These are phyloP conservation scores for Colletotrichum tabaci DNA, from an alignment of 2,329 filamentous ascomycete species.

Conservation along the genomic window DNA sequence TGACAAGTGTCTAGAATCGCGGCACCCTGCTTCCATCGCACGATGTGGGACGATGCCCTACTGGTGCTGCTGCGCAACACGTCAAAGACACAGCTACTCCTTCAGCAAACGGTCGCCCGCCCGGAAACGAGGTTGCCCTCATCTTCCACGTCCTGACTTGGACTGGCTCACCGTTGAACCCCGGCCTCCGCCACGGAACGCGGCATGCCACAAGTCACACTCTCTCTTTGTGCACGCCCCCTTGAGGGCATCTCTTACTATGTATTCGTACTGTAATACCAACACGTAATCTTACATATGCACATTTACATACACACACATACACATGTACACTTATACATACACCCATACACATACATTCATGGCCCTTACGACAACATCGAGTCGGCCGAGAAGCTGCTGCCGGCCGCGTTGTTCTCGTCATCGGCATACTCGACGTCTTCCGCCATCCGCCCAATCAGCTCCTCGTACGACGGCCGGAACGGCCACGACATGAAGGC, in stretches of 20 bases:
- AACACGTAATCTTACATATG: too few relatives aligned
- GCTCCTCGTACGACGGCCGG: conserved; percentile 62
- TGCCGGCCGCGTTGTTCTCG: conserved; percentile 4
- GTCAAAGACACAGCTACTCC: neutral
- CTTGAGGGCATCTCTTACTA: too few relatives aligned
- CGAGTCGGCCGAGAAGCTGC: conserved; percentile 26
- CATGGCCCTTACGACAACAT: neutral
- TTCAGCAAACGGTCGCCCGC: neutral
- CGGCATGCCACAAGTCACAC: neutral
- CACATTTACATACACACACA: too few relatives aligned
- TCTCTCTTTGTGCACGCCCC: too few relatives aligned
- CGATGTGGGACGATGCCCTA: neutral
- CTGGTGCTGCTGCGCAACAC: too few relatives aligned
- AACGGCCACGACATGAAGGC: conserved; percentile 79
- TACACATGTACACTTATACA: too few relatives aligned
- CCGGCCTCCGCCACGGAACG: neutral
- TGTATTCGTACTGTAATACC: too few relatives aligned
- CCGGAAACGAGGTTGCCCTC: conserved; percentile 8
- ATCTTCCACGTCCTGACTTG: neutral
- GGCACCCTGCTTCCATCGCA: neutral
- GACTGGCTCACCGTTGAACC: neutral
- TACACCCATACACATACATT: too few relatives aligned
- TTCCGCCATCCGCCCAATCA: conserved; percentile 60
- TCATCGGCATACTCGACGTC: conserved; percentile 44
- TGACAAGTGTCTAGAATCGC: neutral